Percentiles rank a stretch among this genome's conserved stretches.
Conservation (phyloP, 148 eudicot species). For the Hydrangea macrophylla region DNA sequence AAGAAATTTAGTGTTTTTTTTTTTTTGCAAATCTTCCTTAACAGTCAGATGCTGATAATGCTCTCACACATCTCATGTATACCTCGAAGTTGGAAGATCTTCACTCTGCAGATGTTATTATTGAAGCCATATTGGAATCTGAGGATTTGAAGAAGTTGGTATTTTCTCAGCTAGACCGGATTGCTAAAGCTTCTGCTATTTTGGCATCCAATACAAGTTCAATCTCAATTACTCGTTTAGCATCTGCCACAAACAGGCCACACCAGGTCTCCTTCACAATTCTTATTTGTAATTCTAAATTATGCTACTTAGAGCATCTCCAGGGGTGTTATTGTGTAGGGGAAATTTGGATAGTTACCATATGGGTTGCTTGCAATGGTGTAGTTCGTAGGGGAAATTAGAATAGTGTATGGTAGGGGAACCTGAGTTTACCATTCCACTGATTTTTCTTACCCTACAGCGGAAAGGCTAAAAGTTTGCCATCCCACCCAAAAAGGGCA, state of each 20-base stretch:
- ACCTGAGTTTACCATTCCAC: too few species aligned
- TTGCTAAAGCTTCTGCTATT: conserved; percentile 61
- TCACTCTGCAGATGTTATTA: conserved; percentile 56
- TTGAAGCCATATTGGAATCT: conserved; percentile 87
- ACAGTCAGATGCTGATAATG: conserved; percentile 44
- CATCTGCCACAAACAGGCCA: conserved; percentile 69
- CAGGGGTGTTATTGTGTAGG: too few species aligned
- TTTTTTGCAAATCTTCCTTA: neutral
- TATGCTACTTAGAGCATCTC: too few species aligned
- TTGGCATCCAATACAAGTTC: conserved; percentile 93
- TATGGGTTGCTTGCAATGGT: too few species aligned
- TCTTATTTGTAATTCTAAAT: too few species aligned
- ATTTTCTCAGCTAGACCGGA: conserved; percentile 57
- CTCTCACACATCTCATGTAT: conserved; percentile 42
- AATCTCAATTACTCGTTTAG: conserved; percentile 79
- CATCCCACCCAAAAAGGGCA: too few species aligned
- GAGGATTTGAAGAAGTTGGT: conserved; percentile 73
- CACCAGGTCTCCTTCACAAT: conserved; percentile 41
- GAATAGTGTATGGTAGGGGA: too few species aligned
- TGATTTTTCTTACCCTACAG: too few species aligned
- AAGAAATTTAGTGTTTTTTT: too few species aligned
- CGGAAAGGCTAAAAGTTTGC: too few species aligned
- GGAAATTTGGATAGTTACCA: too few species aligned
- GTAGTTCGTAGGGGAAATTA: too few species aligned
- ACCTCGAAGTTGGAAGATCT: conserved; percentile 67